Conservation (phyloP, 2,329 filamentous ascomycete genomes). For the Claviceps humidiphila region DNA sequence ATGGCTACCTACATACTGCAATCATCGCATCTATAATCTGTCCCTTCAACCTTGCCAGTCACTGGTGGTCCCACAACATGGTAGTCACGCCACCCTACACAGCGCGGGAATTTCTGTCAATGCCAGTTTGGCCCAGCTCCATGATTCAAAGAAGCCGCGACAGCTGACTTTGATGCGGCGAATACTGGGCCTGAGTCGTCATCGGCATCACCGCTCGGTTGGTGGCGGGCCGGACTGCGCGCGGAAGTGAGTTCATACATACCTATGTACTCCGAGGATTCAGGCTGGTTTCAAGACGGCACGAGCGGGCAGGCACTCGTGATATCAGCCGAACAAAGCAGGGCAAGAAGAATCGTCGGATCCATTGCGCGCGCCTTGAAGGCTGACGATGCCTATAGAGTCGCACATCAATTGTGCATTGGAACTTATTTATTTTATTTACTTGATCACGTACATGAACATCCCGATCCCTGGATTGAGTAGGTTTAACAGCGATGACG, state of each 20-base stretch:
- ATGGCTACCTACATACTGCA: background rate
- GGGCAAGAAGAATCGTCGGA: too few relatives aligned
- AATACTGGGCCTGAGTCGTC: background rate
- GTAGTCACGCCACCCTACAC: slow-evolving; percentile 1
- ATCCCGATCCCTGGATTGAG: too few relatives aligned
- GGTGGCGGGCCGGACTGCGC: background rate
- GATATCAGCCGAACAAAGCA: background rate
- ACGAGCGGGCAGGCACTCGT: background rate
- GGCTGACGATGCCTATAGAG: too few relatives aligned
- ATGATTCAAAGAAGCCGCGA: background rate
- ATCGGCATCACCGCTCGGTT: background rate
- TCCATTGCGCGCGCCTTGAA: too few relatives aligned
- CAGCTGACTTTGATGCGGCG: background rate
- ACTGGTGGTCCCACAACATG: slow-evolving; percentile 2
- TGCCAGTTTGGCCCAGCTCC: background rate
- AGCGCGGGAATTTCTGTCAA: background rate
- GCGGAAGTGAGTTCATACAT: background rate
- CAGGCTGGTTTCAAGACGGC: background rate
- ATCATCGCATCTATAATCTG: background rate
- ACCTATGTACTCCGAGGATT: background rate
- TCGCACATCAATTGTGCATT: too few relatives aligned
- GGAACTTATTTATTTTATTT: too few relatives aligned
- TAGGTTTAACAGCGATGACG: too few relatives aligned
- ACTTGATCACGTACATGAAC: too few relatives aligned
- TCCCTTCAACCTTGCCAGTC: background rate